Base-by-base conservation (phyloP, 768 basidiomycete species). In the Gloeostereum incarnatum region DNA sequence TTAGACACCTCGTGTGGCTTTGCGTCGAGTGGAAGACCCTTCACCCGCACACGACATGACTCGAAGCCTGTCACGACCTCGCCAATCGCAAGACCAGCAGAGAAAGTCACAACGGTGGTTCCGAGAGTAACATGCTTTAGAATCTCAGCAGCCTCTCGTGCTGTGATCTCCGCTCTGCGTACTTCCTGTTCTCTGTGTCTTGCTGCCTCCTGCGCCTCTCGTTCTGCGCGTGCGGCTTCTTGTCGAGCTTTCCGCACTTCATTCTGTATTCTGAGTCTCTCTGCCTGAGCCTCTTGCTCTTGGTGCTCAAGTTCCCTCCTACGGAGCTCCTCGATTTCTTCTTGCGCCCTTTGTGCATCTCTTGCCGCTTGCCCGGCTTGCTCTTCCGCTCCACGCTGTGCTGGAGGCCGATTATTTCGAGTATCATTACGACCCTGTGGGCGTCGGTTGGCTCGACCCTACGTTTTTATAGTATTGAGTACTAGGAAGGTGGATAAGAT, bases 51-150 rank as follows among this genome's bases (percentile, higher is more conserved):
- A 7, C 60, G 60, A 46, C 68, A 71, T 5, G 68, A 63, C 29
- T 79, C 71, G 44, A 73, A 77, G 3, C 72, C 74, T 13, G 67
- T 59, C 19, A 72, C 50, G 21, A 75, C 43, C 22, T 57, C 49
- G 26, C 53, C 53, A 26, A 79, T 56, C n/a, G 64, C 55, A 24
- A 73, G 49, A 4, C 77, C 77, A 2, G 71, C 66, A 20, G 59
- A 59, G 29, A 60, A 76, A 2, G 71, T 71, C 14, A 72, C 65
- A 29, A 77, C 54, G 31, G 63, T 66, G n/a, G 63, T 59, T 5
- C 65, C 68, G 14, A 59, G 58, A 11, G 74, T 63, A n/a, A 71
- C 44, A 35, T 61, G 61, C 38, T 56, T 66, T 8, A 66, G 58
- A 1, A 60, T 63, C 33, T 58, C 58, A 3, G 57, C 47, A 4